These are phyloP conservation scores for Erysimum pusillum DNA, from an alignment of 441 rosid species.

Conservation along the genomic window DNA sequence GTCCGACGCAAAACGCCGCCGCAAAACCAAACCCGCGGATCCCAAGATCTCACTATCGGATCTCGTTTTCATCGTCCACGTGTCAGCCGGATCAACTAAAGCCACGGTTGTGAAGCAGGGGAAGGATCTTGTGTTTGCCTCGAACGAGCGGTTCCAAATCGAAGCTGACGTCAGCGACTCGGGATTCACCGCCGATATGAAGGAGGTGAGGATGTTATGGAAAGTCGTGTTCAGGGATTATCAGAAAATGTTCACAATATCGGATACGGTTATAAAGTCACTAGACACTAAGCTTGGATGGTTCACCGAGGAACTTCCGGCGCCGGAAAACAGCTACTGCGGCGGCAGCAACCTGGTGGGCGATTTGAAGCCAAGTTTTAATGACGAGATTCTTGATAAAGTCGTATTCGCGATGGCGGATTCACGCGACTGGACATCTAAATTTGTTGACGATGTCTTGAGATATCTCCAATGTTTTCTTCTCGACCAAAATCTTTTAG, in stretches of 20 bases:
- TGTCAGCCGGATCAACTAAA: background rate
- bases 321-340: background rate
- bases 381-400: constrained; percentile 29
- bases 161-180: constrained; percentile 28
- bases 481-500: background rate
- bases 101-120: constrained; percentile 8
- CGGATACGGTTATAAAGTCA: constrained; percentile 3
- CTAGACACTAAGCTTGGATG: constrained; percentile 12
- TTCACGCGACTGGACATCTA: constrained; percentile 5
- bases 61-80: constrained; percentile 30
- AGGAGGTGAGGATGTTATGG: constrained; percentile 32
- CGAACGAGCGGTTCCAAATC: constrained; percentile 26
- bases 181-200: background rate
- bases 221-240: constrained; percentile 5
- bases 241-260: background rate
- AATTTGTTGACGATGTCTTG: constrained; percentile 24
- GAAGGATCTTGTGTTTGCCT: constrained; percentile 25
- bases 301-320: constrained; percentile 22
- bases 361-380: constrained; percentile 16
- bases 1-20: constrained; percentile 33
- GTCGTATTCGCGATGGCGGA: constrained; percentile 7
- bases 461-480: constrained; percentile 35
- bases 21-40: constrained; percentile 7
- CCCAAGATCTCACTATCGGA: constrained; percentile 32
- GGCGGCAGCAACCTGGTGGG: constrained; percentile 15